Base-by-base conservation (phyloP, 495 filamentous ascomycete species). In the Poronia punctata region DNA sequence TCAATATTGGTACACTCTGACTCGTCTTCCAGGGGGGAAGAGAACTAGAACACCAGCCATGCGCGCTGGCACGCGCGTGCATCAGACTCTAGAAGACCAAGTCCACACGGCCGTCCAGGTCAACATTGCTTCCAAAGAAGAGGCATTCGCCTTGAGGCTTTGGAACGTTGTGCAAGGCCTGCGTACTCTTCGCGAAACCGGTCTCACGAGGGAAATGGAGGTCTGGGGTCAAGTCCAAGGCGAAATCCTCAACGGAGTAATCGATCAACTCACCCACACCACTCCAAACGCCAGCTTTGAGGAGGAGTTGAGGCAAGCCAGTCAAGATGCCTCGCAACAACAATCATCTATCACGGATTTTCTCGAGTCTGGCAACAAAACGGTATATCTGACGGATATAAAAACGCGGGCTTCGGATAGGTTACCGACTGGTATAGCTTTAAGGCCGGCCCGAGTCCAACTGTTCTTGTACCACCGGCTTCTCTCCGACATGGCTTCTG, bases 141-240 rank as follows among this genome's bases (percentile, higher is more conserved):
- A 98, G 61, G 67, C 63, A 0, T 86, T 86, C 65, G 92, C 84
- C 2, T 62, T 98, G 32, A 71, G 78, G 43, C 70, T 97, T 26
- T 97, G 92, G 87, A 98, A 98, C 63, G 72, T 90, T 18, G 84
- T 94, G 19, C 83, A 93, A 54, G 88, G 92, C 0, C 56, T 98
- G 24, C 75, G 82, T 10, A 80, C 80, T 14, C 66, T 98, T 39
- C 72, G 83, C 10, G 76, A 84, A 12, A 82, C 75, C 7, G 90
- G 93, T 8, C 64, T 88, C 50, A 95, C 92, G 3, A 70, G 92
- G 16, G 92, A 98, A 63, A 60, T 97, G 28, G 84, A 94, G 52
- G 73, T 98, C n/a, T 98, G 94, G 86, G 92, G 90, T 4, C 51
- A 81, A 24, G 57, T 95, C 11, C 82, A 90, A 38, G 89, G 88